phyloP scores from a whole-genome alignment of 352 stramenopile species.

The Globisporangium viniferum region DNA sequence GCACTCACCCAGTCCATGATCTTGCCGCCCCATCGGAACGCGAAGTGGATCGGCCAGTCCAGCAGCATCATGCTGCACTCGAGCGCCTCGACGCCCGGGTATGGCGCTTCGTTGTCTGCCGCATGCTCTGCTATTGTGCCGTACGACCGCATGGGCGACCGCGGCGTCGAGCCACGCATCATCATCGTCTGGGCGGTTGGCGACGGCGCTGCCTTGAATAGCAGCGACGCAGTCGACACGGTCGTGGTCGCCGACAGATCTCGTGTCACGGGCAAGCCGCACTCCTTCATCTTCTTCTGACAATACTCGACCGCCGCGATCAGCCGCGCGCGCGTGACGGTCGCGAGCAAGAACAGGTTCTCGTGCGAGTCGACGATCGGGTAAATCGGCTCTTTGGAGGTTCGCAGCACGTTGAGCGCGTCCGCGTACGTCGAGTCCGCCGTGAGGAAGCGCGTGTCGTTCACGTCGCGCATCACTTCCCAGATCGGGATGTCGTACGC shows the following conservation, averaged over 20 bases:
- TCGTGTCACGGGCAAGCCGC: background rate
- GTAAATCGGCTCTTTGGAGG: constrained; percentile 62
- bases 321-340: constrained; percentile 58
- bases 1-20: constrained; percentile 58
- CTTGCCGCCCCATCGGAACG: constrained; percentile 63
- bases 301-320: constrained; percentile 57
- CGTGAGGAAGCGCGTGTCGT: constrained; percentile 58
- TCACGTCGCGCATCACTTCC: constrained; percentile 82
- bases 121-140: constrained; percentile 4
- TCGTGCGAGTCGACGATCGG: constrained; percentile 68
- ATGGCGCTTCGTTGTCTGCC: constrained; percentile 6
- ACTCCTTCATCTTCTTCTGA: constrained; percentile 28
- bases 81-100: constrained; percentile 9
- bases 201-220: constrained; percentile 25
- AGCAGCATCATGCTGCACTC: constrained; percentile 28
- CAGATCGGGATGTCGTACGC: constrained; percentile 81
- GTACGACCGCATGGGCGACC: background rate
- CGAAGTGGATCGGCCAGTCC: constrained; percentile 64
- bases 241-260: constrained; percentile 3
- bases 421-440: constrained; percentile 72
- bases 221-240: constrained; percentile 24
- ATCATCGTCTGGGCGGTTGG: constrained; percentile 6
- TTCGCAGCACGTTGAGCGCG: constrained; percentile 41
- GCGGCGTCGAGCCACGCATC: too few relatives aligned
- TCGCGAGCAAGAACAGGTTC: constrained; percentile 61